Evolutionary conservation across 805 yeast genomes (phyloP), one percentile per base, ranked within the genome.

Genomic region (Candida mattraensis): DNA sequence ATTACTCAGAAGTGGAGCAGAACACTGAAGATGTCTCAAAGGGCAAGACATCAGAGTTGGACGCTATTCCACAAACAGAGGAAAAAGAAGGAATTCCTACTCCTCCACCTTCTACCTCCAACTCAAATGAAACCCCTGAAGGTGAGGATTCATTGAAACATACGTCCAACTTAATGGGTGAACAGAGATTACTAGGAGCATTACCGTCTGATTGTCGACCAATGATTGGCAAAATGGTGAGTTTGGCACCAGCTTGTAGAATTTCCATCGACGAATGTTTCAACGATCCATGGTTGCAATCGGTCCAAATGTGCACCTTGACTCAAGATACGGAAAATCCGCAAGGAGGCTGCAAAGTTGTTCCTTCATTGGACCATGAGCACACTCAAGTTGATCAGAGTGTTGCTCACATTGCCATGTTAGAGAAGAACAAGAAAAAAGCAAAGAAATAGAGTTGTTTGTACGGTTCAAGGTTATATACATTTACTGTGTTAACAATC

Each of bases 401-500:
- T 42, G 95, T 87, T 50, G 98, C 98, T 0, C 98, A 89, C 60
- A 89, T 89, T 64, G 96, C 97, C 8, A 83, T 89, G 40, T 72
- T 89, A 47, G 97, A 89, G 56, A 85, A 80, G 69, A 85, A 80
- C 56, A 89, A 86, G 65, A 76, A 72, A 56, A 66, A 74, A 55
- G 33, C 39, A 23, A 45, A 31, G 39, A 44, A 40, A 42, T 44
- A 15, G 36, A 35, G 28, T 17, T 18, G 6, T 10, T 29, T 24
- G 17, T 24, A n/a, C 18, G 28, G 2, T 22, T 10, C 17, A 13
- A 10, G 28, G 12, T 24, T 24, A 24, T 10, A n/a, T n/a, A n/a
- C n/a, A n/a, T n/a, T n/a, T n/a, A n/a, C n/a, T n/a, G n/a, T n/a
- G n/a, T n/a, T n/a, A n/a, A n/a, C n/a, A n/a, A n/a, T n/a, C n/a